These are phyloP conservation scores for Beauveria sp. DNA, from an alignment of 2,329 filamentous ascomycete genomes.

Conservation along the genomic window DNA sequence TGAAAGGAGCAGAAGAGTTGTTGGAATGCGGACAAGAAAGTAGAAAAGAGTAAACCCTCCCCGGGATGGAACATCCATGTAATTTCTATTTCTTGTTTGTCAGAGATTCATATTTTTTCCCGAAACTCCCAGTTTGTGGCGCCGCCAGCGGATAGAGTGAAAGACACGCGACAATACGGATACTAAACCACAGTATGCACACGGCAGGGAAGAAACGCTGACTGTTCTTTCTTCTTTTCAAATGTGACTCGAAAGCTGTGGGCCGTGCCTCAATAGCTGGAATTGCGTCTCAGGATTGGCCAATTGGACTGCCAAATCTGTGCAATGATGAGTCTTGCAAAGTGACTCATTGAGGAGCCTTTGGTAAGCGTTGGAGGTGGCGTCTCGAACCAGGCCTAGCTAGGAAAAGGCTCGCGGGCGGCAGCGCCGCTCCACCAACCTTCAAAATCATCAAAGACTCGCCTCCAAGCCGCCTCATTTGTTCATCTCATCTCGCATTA, in stretches of 20 bases:
- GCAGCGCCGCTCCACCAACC: constrained; percentile 7
- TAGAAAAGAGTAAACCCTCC: no score
- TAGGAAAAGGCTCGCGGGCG: background rate
- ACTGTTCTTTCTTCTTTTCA: no score
- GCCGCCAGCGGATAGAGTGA: no score
- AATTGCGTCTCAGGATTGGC: background rate
- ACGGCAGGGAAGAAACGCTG: background rate
- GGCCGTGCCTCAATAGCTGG: background rate
- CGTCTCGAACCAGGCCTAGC: constrained; percentile 8
- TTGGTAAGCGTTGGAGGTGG: constrained; percentile 7
- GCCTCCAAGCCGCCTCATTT: background rate
- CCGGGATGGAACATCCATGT: no score
- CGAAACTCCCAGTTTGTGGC: no score
- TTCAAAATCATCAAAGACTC: constrained; percentile 12
- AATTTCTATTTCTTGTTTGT: no score
- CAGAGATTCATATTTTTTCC: no score
- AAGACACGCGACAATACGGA: background rate
- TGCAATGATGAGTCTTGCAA: background rate
- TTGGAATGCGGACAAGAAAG: no score
- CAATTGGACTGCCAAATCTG: background rate
- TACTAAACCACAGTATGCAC: background rate
- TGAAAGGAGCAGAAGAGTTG: no score
- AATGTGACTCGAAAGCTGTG: constrained; percentile 8
- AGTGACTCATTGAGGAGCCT: constrained; percentile 6
- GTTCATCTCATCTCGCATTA: background rate